Base-by-base conservation (phyloP, 768 basidiomycete genomes). In the Lactarius hatsudake region DNA sequence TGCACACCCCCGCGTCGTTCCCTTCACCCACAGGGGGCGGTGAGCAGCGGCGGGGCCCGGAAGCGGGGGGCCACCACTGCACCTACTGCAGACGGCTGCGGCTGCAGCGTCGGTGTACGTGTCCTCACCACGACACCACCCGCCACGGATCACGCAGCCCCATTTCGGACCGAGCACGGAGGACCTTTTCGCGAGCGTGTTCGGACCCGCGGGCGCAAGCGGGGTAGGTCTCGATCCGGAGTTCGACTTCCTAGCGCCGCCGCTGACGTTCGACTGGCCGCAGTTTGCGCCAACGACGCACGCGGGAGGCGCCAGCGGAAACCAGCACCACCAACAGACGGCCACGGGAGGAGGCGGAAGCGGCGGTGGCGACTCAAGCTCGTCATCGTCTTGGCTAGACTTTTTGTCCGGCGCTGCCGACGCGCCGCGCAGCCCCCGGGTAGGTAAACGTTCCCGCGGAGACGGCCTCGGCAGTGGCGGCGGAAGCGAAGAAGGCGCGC, bases 211-310 rank as follows among this genome's bases (percentile, higher is more conserved):
- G 51, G 55, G 59, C 23, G 61, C 61, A 5, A 57, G 62, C 63
- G 69, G 62, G 67, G 67, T 69, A 69, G 70, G 70, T 66, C 40
- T 36, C 63, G 68, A 71, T 62, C 61, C 45, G 60, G 65, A 66
- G 60, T 69, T 56, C 60, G 67, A 61, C 64, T 71, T 69, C 64
- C 58, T 62, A 28, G 62, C 59, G 26, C 59, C 64, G 17, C 69
- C 70, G 70, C 70, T 71, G 65, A 71, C 68, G 64, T 71, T 71
- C 70, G 70, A 71, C 40, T 71, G 70, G 70, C 70, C 70, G 70
- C 70, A 71, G 70, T 65, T 65, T 38, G 59, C 56, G 54, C 59
- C 70, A 56, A 15, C 67, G 63, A 61, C 66, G 63, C 68, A 69
- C 34, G 53, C 59, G 56, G 55, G 48, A 3, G 43, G 56, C 20